Evolutionary conservation across 371 early-diverging fungal species (phyloP), one percentile per base, ranked within the genome.

Genomic region (Mucor ambiguus): DNA sequence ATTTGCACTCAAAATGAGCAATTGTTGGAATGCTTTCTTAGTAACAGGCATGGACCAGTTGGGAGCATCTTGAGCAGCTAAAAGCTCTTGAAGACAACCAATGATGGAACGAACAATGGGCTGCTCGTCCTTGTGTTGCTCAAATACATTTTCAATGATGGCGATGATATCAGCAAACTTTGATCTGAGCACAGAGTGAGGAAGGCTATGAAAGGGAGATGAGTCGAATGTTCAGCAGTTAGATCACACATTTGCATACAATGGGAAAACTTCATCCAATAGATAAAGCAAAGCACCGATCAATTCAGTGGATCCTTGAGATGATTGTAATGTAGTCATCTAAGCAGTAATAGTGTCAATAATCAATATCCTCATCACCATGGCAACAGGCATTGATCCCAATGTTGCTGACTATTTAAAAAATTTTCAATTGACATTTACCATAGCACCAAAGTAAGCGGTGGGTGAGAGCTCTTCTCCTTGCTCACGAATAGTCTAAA

Each of bases 391-490:
- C 16, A 18, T 41, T 16, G 18, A 43, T 22, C 22, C 22, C 46
- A 14, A 52, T 14, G 18, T 41, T 41, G 41, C 41, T 41, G 41
- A 18, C 41, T 24, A 35, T 44, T 22, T 30, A 48, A 55, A 62
- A 22, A 28, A 3, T 35, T 32, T 82, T 93, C 88, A 60, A 14
- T 52, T 14, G 33, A 75, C n/a, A 62, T 18, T 81, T 83, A 95
- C 89, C 77, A 96, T 81, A 20, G 93, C 91, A 33, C 91, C 94
- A 84, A 95, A 96, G 77, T 96, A 97, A 26, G 95, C 91, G 26
- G 92, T 83, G 4, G 97, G 91, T 20, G 80, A 83, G 29, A 86
- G 77, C 30, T 78, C 64, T 29, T 85, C 89, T 60, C 82, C 77
- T 71, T 93, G 90, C 71, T 94, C 94, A 41, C 74, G 75, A 62